Conservation (phyloP, 140 eudicot species). For the Artemisia princeps region DNA sequence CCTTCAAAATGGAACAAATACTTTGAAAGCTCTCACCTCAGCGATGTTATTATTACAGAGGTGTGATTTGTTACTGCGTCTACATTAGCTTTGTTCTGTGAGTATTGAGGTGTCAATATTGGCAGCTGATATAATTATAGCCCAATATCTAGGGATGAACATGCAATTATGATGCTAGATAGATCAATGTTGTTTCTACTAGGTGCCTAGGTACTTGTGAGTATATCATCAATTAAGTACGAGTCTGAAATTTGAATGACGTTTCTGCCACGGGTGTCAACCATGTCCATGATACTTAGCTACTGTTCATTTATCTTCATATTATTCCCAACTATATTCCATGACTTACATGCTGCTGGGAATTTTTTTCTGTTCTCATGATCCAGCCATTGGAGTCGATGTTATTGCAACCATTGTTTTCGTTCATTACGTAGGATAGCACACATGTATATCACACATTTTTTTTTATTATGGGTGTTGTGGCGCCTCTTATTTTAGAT, state of each 20-base stretch:
- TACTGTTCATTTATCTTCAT: no score
- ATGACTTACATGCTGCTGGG: no score
- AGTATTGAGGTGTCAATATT: neutral
- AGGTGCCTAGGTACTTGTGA: neutral
- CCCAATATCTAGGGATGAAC: neutral
- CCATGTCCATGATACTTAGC: no score
- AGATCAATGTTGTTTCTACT: neutral
- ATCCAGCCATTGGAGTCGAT: no score
- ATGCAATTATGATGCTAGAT: neutral
- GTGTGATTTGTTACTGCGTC: slow-evolving; percentile 19
- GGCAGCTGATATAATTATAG: neutral
- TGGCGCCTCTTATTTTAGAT: no score
- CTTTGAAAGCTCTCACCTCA: slow-evolving; percentile 65
- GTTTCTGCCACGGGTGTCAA: no score
- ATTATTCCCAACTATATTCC: no score
- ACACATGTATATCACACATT: no score
- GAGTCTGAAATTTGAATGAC: neutral
- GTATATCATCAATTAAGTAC: neutral
- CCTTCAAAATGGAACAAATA: slow-evolving; percentile 46
- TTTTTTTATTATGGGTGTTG: no score
- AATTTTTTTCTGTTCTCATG: no score
- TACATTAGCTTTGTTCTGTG: neutral
- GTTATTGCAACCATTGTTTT: no score
- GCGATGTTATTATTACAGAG: slow-evolving; percentile 68
- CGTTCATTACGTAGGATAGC: no score